A percentile compares a stretch with the other conserved stretches of the same genome.
Evolutionary conservation across 1,284 basidiomycete genomes (phyloP).

Genomic region (Apiotrichum domesticum): DNA sequence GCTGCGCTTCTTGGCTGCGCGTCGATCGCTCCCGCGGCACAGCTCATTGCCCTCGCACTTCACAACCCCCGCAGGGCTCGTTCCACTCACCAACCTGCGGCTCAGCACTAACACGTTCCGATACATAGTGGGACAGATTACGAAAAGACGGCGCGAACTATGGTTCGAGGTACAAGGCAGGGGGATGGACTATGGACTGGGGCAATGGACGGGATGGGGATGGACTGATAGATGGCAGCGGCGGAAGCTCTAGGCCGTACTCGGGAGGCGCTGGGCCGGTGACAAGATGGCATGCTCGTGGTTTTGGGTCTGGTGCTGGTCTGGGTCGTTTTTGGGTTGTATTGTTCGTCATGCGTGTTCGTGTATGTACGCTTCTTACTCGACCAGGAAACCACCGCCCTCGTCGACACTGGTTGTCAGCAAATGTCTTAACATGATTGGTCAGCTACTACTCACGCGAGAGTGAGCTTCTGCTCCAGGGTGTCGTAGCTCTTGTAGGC

Average conservation of each 20-base stretch:
- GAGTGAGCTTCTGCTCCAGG: constrained; percentile 79
- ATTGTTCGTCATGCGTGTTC: too few species aligned
- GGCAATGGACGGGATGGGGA: too few species aligned
- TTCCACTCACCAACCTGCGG: too few species aligned
- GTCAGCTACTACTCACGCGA: constrained; percentile 51
- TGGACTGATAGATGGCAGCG: too few species aligned
- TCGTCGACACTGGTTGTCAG: constrained; percentile 56
- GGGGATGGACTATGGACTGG: background rate
- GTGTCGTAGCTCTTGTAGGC: constrained; percentile 86
- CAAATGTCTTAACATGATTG: background rate
- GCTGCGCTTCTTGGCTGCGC: too few species aligned
- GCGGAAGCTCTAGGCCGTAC: too few species aligned
- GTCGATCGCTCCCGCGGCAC: too few species aligned
- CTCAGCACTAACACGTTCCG: background rate
- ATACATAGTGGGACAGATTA: constrained; percentile 4
- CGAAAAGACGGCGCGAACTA: background rate
- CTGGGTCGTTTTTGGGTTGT: background rate
- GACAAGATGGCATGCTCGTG: too few species aligned
- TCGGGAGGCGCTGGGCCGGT: too few species aligned
- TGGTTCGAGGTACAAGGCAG: background rate
- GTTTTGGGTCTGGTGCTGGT: too few species aligned
- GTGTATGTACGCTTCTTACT: constrained; percentile 20
- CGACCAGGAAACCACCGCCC: constrained; percentile 51
- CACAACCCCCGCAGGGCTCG: too few species aligned
- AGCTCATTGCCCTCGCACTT: too few species aligned